Evolutionary conservation across 352 stramenopile species (phyloP).

Genomic region (Pythium phragmitis): DNA sequence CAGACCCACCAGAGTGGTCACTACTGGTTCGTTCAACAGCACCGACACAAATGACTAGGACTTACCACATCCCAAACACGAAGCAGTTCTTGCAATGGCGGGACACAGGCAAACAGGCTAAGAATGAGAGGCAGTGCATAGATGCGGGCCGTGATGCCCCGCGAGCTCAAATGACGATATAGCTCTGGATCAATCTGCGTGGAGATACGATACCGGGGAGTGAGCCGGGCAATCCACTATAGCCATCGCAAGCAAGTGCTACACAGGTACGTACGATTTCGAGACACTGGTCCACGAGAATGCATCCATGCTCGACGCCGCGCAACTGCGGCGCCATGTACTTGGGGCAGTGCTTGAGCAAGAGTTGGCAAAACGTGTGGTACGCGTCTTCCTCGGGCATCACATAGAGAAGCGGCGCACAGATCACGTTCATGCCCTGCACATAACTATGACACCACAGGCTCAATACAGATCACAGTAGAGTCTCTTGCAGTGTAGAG

Average conservation of each 20-base stretch:
- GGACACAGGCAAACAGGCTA: constrained; percentile 89
- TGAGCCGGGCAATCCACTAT: background rate
- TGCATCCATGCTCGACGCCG: constrained; percentile 77
- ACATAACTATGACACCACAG: constrained; percentile 57
- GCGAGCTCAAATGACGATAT: constrained; percentile 71
- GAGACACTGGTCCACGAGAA: constrained; percentile 80
- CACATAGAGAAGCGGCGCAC: constrained; percentile 90
- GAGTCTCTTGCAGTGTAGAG: too few species aligned
- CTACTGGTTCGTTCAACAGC: background rate
- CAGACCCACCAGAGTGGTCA: background rate
- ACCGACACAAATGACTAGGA: background rate
- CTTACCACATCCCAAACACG: constrained; percentile 90
- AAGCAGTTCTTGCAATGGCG: constrained; percentile 84
- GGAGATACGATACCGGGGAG: background rate
- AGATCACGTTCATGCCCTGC: constrained; percentile 93
- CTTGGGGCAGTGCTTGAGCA: constrained; percentile 86
- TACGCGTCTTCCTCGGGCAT: constrained; percentile 91
- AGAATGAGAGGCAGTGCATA: constrained; percentile 88
- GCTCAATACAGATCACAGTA: background rate
- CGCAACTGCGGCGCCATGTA: constrained; percentile 89
- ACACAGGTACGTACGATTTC: constrained; percentile 21
- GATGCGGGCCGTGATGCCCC: constrained; percentile 80
- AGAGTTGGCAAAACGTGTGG: constrained; percentile 86
- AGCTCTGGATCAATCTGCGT: constrained; percentile 74
- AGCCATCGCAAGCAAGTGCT: too few species aligned